phyloP scores from a whole-genome alignment of 1,284 basidiomycete genomes.

The Sporisorium reilianum region DNA sequence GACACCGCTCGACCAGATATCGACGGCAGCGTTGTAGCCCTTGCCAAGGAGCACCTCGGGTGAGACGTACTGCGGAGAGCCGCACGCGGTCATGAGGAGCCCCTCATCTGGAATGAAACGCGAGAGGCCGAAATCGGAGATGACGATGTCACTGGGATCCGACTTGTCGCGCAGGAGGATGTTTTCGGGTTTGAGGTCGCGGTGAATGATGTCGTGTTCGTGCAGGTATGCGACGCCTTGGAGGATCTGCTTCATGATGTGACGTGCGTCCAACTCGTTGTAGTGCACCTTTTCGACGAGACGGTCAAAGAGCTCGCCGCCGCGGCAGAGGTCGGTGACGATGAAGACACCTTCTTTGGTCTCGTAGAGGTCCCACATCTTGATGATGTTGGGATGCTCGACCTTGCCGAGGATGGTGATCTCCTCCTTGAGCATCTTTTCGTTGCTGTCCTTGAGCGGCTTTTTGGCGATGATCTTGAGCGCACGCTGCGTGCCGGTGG shows the following conservation, averaged over 20 bases:
- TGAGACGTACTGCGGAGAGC: constrained; percentile 67
- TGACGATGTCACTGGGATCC: constrained; percentile 61
- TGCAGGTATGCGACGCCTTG: constrained; percentile 66
- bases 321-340: constrained; percentile 66
- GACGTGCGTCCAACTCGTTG: constrained; percentile 66
- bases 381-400: constrained; percentile 65
- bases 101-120: constrained; percentile 65
- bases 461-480: constrained; percentile 68
- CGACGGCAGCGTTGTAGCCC: constrained; percentile 64
- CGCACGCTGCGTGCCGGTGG: constrained; percentile 59
- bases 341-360: constrained; percentile 68
- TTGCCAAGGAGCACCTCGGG: constrained; percentile 67
- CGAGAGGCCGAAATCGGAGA: constrained; percentile 68
- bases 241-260: constrained; percentile 65
- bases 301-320: constrained; percentile 67
- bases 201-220: constrained; percentile 65
- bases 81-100: constrained; percentile 66
- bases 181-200: constrained; percentile 68
- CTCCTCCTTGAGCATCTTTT: constrained; percentile 65
- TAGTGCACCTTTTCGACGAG: constrained; percentile 64
- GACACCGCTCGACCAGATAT: constrained; percentile 68
- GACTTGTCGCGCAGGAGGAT: constrained; percentile 61
- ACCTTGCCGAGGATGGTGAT: constrained; percentile 65
- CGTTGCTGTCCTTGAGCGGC: constrained; percentile 64
- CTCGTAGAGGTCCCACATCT: constrained; percentile 68